Evolutionary conservation across 1,139 yeast species (phyloP).

Genomic region (Yamadazyma buinensis): DNA sequence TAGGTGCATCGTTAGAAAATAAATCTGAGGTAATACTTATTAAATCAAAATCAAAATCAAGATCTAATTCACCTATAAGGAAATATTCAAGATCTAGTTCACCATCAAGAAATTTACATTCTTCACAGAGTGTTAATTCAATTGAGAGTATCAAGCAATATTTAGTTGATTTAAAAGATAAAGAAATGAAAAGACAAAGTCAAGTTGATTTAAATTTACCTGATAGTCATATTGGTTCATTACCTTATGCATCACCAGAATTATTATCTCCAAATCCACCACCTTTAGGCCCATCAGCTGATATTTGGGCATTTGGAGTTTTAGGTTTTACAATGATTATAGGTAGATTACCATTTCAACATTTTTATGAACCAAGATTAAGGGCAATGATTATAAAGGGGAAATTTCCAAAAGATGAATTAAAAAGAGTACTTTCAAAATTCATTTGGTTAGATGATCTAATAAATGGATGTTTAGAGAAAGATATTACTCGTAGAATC

Average conservation of each 20-base stretch:
- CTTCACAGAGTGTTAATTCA: slow-evolving; percentile 9
- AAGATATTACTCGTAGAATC: slow-evolving; percentile 49
- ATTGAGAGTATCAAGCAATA: slow-evolving; percentile 15
- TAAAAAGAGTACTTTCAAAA: slow-evolving; percentile 32
- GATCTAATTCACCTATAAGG: slow-evolving; percentile 13
- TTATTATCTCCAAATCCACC: slow-evolving; percentile 64
- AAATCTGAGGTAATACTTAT: slow-evolving; percentile 8
- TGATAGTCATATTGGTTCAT: slow-evolving; percentile 75
- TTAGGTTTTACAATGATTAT: slow-evolving; percentile 67
- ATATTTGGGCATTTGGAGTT: slow-evolving; percentile 90
- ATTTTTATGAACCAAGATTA: slow-evolving; percentile 74
- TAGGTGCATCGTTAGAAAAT: slow-evolving; percentile 9
- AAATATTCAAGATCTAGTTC: slow-evolving; percentile 11
- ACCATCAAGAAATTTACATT: slow-evolving; percentile 10
- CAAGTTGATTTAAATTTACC: slow-evolving; percentile 37
- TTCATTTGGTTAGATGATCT: slow-evolving; percentile 37
- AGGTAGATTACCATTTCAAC: slow-evolving; percentile 79
- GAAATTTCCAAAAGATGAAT: slow-evolving; percentile 47
- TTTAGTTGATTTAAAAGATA: slow-evolving; percentile 13
- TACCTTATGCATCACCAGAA: slow-evolving; percentile 93
- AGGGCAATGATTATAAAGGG: slow-evolving; percentile 71
- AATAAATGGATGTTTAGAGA: slow-evolving; percentile 52
- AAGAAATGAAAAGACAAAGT: slow-evolving; percentile 16
- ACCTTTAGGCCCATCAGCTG: slow-evolving; percentile 70
- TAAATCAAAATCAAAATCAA: slow-evolving; percentile 11